Evolutionary conservation across 148 eudicot species (phyloP).

Genomic region (Silene conica): DNA sequence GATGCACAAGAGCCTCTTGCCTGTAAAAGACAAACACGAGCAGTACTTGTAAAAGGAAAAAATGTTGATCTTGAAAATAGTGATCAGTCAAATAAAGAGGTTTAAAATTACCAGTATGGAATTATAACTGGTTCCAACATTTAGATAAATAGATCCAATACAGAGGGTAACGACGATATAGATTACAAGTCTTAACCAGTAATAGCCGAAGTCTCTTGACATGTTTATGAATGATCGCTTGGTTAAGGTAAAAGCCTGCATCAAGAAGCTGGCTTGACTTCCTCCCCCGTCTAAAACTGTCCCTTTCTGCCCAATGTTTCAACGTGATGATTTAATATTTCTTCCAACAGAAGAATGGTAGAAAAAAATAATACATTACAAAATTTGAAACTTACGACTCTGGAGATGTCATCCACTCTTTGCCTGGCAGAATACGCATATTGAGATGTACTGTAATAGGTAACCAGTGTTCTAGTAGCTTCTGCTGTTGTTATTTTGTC

Average conservation of each 20-base stretch:
- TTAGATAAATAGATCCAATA: conserved; percentile 80
- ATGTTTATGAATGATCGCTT: conserved; percentile 86
- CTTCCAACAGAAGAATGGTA: background rate
- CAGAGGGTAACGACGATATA: conserved; percentile 80
- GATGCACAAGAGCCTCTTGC: conserved; percentile 96
- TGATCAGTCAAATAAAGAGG: no score
- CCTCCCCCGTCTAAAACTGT: conserved; percentile 91
- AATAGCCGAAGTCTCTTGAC: conserved; percentile 97
- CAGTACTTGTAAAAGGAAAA: background rate
- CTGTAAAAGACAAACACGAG: conserved; percentile 23
- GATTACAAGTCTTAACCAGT: conserved; percentile 94
- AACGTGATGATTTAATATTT: background rate
- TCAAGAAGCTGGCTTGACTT: conserved; percentile 84
- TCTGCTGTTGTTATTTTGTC: conserved; percentile 84
- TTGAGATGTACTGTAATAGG: conserved; percentile 63
- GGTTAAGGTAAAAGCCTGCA: conserved; percentile 76
- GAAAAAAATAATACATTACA: background rate
- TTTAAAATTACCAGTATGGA: conserved; percentile 58
- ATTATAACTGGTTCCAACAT: conserved; percentile 78
- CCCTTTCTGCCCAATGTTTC: conserved; percentile 66
- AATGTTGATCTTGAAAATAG: background rate
- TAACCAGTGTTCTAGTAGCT: conserved; percentile 65
- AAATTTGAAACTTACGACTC: conserved; percentile 40
- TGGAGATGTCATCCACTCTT: conserved; percentile 73
- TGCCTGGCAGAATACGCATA: conserved; percentile 55